A percentile compares a stretch with the other conserved stretches of the same genome.
phyloP scores from a whole-genome alignment of 2,329 filamentous ascomycete species.

The Apiospora sp. region DNA sequence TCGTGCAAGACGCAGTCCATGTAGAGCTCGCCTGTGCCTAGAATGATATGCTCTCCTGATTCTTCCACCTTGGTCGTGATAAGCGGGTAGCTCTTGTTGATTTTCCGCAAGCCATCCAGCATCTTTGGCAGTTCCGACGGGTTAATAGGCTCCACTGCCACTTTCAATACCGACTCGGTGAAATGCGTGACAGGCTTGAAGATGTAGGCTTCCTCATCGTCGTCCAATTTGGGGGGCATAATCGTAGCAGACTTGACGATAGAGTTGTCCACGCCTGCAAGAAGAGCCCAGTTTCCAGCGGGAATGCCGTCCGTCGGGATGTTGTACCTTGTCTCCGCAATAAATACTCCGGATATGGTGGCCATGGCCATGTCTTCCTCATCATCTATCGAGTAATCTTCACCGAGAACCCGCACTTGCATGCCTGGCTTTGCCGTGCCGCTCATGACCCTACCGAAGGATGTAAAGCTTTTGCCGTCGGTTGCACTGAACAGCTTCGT shows the following conservation, averaged over 20 bases:
- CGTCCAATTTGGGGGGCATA: constrained; percentile 79
- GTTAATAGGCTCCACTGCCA: constrained; percentile 97
- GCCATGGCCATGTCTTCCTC: constrained; percentile 96
- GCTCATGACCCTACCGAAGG: constrained; percentile 91
- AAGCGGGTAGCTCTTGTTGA: constrained; percentile 97
- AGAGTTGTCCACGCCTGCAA: constrained; percentile 94
- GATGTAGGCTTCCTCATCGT: constrained; percentile 92
- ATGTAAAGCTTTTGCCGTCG: constrained; percentile 90
- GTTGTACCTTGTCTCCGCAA: constrained; percentile 92
- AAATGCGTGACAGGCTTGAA: constrained; percentile 94
- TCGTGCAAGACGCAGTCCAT: constrained; percentile 99
- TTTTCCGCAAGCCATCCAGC: constrained; percentile 93
- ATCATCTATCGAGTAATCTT: constrained; percentile 95
- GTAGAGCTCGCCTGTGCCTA: constrained; percentile 97
- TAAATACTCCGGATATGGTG: constrained; percentile 85
- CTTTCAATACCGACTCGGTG: constrained; percentile 96
- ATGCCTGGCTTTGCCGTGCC: constrained; percentile 84
- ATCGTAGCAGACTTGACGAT: constrained; percentile 98
- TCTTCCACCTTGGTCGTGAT: constrained; percentile 98
- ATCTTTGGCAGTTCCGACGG: constrained; percentile 98
- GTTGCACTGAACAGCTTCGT: constrained; percentile 92
- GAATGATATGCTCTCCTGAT: constrained; percentile 92
- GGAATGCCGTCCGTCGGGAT: constrained; percentile 91
- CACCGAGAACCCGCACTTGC: constrained; percentile 89
- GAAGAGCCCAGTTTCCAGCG: constrained; percentile 91